Conservation (phyloP, 208 protist genomes). For the Trypanosoma avium region DNA sequence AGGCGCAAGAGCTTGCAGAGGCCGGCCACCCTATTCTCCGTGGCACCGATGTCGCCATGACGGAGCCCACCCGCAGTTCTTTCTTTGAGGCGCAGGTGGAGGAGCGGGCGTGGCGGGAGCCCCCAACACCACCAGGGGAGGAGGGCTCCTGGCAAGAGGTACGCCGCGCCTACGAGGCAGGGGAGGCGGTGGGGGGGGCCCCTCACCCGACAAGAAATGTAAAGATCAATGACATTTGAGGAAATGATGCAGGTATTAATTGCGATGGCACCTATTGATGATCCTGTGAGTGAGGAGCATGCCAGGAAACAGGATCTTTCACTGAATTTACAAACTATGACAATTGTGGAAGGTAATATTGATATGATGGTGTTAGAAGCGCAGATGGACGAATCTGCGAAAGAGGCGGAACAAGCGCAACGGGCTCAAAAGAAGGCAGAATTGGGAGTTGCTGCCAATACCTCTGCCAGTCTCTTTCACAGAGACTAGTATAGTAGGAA, state of each 20-base stretch:
- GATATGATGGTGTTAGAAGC: constrained; percentile 58
- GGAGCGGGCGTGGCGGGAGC: constrained; percentile 88
- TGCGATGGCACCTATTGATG: constrained; percentile 59
- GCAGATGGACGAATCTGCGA: constrained; percentile 25
- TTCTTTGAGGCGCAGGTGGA: constrained; percentile 85
- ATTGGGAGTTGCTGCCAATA: constrained; percentile 40
- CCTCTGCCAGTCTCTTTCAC: constrained; percentile 47
- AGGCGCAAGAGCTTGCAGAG: constrained; percentile 71
- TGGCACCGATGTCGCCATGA: constrained; percentile 59
- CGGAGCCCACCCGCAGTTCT: constrained; percentile 62
- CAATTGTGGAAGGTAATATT: constrained; percentile 49
- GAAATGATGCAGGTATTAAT: constrained; percentile 68
- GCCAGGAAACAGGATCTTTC: constrained; percentile 38
- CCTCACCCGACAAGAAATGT: constrained; percentile 43
- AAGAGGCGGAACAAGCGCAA: constrained; percentile 19
- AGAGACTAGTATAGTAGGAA: constrained; percentile 9
- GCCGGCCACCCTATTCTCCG: constrained; percentile 72
- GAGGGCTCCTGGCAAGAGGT: constrained; percentile 87
- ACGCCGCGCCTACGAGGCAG: constrained; percentile 68
- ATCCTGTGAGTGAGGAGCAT: constrained; percentile 71
- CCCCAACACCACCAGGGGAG: constrained; percentile 80
- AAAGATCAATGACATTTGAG: constrained; percentile 68
- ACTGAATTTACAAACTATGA: constrained; percentile 76
- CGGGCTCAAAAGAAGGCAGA: constrained; percentile 27
- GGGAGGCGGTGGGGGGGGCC: constrained; percentile 65